These are phyloP conservation scores for Trichoderma polysporum DNA, from an alignment of 2,329 filamentous ascomycete species.

Conservation along the genomic window DNA sequence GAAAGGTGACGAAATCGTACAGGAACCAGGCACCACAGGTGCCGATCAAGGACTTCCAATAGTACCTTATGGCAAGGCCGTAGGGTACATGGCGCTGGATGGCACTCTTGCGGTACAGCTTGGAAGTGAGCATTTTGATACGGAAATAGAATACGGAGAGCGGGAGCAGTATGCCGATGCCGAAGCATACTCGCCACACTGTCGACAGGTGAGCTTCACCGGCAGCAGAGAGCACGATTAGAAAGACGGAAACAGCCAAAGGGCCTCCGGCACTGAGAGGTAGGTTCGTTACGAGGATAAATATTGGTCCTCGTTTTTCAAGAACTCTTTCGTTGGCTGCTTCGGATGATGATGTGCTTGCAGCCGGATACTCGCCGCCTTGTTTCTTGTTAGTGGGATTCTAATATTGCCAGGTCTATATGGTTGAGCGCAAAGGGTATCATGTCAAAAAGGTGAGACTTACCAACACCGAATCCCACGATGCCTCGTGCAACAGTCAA, in stretches of 20 bases:
- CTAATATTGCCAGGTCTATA: neutral
- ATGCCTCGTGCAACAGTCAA: constrained; percentile 50
- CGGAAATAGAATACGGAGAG: constrained; percentile 57
- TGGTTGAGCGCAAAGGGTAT: too few relatives aligned
- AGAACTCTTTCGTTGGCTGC: constrained; percentile 47
- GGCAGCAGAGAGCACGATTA: constrained; percentile 45
- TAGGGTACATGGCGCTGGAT: constrained; percentile 54
- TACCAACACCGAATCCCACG: constrained; percentile 46
- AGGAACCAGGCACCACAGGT: constrained; percentile 58
- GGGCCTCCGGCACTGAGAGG: constrained; percentile 34
- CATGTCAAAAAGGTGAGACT: neutral
- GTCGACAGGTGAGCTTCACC: constrained; percentile 38
- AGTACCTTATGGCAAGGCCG: constrained; percentile 48
- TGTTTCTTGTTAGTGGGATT: neutral
- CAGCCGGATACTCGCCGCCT: constrained; percentile 48
- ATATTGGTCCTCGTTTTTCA: constrained; percentile 40
- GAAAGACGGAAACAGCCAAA: constrained; percentile 45
- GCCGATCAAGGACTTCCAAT: constrained; percentile 54
- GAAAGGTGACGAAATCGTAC: constrained; percentile 49
- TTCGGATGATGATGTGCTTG: constrained; percentile 46
- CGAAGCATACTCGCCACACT: constrained; percentile 51
- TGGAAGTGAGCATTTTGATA: constrained; percentile 52
- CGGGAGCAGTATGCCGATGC: constrained; percentile 49
- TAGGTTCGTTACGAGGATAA: constrained; percentile 48
- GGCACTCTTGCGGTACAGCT: constrained; percentile 51